Base-by-base conservation (phyloP, 352 stramenopile species). In the Phytophthora capsici region DNA sequence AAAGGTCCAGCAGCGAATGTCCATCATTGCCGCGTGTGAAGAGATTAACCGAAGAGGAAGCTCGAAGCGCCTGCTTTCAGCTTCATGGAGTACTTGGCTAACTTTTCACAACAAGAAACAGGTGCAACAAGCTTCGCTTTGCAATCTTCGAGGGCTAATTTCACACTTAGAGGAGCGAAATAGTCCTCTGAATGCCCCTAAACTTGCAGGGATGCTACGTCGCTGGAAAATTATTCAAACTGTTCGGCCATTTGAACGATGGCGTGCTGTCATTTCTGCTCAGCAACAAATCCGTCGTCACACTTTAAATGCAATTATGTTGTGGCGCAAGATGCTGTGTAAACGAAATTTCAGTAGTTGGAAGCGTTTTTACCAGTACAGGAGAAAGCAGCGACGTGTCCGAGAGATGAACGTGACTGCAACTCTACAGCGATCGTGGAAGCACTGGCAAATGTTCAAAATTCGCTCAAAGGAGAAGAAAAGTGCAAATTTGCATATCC, bases 261-360 rank as follows among this genome's bases (percentile, higher is more conserved):
- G 67, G 73, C 25, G 13, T 12, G 9, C n/a, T 2, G 36, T 41
- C 2, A 58, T 46, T 19, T 20, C 52, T 22, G 16, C 6, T 6
- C 50, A 46, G 16, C 46, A 63, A 8, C 50, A 43, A 28, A 19
- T 50, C n/a, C 71, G 76, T 0, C 13, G 47, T 20, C 28, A 71
- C 7, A 63, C 57, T 2, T 17, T 82, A 0, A 20, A 57, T 2
- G 73, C 73, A 10, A 72, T 85, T 2, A 48, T 79, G 2, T 67
- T 28, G 41, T 85, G 76, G 76, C 61, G 70, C 5, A 41, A 40
- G 8, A 57, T 17, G 16, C 69, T 67, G 2, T 65, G 14, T 6
- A 6, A 22, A 14, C 34, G 36, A 9, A 49, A 49, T 19, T 68
- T 85, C n/a, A 4, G 13, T n/a, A 38, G 46, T 1, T 85, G 76